A percentile compares a stretch with the other conserved stretches of the same genome.
phyloP scores from a whole-genome alignment of 192 early-diverging fungal genomes.

The Pecoramyces ruminantium region DNA sequence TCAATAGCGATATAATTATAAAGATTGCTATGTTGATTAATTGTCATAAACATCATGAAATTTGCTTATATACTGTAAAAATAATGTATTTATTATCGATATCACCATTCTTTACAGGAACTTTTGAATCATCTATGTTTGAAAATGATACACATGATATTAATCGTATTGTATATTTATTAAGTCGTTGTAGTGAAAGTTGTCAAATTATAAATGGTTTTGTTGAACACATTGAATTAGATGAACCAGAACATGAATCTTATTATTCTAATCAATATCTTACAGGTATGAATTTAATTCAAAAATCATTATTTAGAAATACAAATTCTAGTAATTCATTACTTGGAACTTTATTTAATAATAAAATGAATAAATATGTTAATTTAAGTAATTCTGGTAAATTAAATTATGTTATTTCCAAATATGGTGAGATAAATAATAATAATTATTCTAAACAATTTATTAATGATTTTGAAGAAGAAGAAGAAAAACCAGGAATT shows the following conservation, averaged over 20 bases:
- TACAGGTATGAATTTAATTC: neutral
- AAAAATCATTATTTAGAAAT: neutral
- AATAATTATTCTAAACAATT: neutral
- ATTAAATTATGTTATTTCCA: neutral
- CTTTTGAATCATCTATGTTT: conserved; percentile 5
- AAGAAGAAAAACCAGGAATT: neutral
- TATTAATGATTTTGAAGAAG: neutral
- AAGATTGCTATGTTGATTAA: conserved; percentile 55
- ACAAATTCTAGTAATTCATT: neutral
- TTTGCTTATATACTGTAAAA: conserved; percentile 53
- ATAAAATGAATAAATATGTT: neutral
- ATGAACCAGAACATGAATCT: conserved; percentile 18
- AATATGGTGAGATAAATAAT: neutral
- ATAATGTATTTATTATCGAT: conserved; percentile 56
- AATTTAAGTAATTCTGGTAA: neutral
- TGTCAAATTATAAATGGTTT: conserved; percentile 60
- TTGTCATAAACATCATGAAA: conserved; percentile 44
- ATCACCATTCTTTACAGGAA: conserved; percentile 40
- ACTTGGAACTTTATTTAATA: neutral
- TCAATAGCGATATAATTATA: conserved; percentile 44
- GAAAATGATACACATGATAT: conserved; percentile 26
- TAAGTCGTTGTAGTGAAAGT: conserved; percentile 43
- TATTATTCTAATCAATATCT: neutral
- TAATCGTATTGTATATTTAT: conserved; percentile 56
- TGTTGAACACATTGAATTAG: conserved; percentile 51